phyloP scores from a whole-genome alignment of 306 rosid species.

The Phaseolus lunatus region DNA sequence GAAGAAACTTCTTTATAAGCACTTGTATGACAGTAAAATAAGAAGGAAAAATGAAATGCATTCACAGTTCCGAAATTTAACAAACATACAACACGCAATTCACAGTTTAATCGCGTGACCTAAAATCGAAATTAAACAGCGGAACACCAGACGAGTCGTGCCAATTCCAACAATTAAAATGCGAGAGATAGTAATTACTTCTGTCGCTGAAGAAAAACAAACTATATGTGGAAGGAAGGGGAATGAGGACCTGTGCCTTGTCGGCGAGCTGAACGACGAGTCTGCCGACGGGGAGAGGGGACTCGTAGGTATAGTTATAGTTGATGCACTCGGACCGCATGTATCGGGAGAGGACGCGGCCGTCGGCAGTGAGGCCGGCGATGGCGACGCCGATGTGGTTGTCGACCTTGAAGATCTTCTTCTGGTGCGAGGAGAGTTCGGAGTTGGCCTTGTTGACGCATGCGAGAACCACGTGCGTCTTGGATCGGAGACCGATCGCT shows the following conservation, averaged over 20 bases:
- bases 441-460: conserved; percentile 93
- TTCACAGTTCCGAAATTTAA: neutral
- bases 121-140: conserved; percentile 10
- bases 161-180: neutral
- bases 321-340: conserved; percentile 95
- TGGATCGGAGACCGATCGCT: conserved; percentile 97
- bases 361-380: conserved; percentile 96
- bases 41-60: neutral
- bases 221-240: too few species aligned
- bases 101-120: neutral
- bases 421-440: conserved; percentile 95
- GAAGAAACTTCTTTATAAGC: too few species aligned
- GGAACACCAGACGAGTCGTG: neutral
- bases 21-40: too few species aligned
- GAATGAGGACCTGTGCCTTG: conserved; percentile 79
- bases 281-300: conserved; percentile 90
- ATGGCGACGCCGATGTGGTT: conserved; percentile 98
- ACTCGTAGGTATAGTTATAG: conserved; percentile 85
- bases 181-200: too few species aligned
- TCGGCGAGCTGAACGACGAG: conserved; percentile 98
- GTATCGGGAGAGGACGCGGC: conserved; percentile 91
- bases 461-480: conserved; percentile 88
- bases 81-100: neutral
- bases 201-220: too few species aligned
- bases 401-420: conserved; percentile 98